These are phyloP conservation scores for Pleurotus ostreatus DNA, from an alignment of 768 basidiomycete species.

Conservation along the genomic window DNA sequence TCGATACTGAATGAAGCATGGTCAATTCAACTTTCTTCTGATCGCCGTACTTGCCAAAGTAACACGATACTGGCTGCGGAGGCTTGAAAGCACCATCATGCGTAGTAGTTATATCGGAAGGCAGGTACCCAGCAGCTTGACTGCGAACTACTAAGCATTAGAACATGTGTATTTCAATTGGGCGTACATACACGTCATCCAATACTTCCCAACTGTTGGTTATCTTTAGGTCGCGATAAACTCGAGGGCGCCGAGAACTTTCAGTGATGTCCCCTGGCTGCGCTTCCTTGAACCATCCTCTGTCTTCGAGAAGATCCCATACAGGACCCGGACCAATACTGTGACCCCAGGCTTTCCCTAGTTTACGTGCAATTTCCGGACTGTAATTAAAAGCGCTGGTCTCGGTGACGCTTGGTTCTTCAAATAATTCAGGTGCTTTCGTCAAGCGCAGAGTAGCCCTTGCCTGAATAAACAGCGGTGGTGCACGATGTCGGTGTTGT, in stretches of 20 bases:
- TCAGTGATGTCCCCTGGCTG: constrained; percentile 32
- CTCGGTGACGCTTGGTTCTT: constrained; percentile 29
- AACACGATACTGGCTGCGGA: constrained; percentile 55
- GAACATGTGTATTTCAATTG: background rate
- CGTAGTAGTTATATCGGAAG: constrained; percentile 44
- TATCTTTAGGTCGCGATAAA: constrained; percentile 42
- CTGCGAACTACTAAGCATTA: constrained; percentile 28
- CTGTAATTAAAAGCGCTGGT: constrained; percentile 58
- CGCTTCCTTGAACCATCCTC: constrained; percentile 74
- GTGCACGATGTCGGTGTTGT: constrained; percentile 70
- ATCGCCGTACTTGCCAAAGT: constrained; percentile 57
- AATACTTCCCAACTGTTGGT: constrained; percentile 44
- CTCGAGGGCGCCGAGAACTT: constrained; percentile 52
- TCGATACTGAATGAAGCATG: constrained; percentile 53
- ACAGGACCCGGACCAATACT: constrained; percentile 74
- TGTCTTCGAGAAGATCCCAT: constrained; percentile 77
- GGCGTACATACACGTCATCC: constrained; percentile 39
- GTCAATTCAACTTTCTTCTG: constrained; percentile 47
- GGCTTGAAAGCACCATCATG: constrained; percentile 48
- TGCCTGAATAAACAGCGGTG: constrained; percentile 51
- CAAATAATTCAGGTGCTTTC: constrained; percentile 35
- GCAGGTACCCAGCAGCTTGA: constrained; percentile 55
- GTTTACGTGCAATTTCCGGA: constrained; percentile 44
- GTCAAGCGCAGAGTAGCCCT: constrained; percentile 59
- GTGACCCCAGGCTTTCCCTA: constrained; percentile 68